These are phyloP conservation scores for Macrocybe gigantea DNA, from an alignment of 768 basidiomycete genomes.

Conservation along the genomic window DNA sequence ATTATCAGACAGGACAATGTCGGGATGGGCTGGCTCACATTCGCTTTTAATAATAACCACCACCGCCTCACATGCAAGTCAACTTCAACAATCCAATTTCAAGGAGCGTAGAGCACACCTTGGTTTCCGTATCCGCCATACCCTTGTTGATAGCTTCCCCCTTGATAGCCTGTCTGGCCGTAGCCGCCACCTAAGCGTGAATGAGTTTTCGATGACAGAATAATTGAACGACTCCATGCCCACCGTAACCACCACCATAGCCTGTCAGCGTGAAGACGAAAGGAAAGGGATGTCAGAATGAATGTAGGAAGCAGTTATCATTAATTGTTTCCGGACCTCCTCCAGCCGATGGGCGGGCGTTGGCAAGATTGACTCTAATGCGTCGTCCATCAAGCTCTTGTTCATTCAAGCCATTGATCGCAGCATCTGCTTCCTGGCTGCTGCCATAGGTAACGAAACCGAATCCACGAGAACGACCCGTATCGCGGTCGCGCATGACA, in stretches of 20 bases:
- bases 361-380: conserved; percentile 84
- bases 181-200: conserved; percentile 18
- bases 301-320: neutral
- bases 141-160: conserved; percentile 14
- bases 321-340: conserved; percentile 24
- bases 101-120: too few relatives aligned
- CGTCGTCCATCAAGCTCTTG: conserved; percentile 90
- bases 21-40: too few relatives aligned
- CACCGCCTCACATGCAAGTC: neutral
- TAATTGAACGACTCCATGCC: neutral
- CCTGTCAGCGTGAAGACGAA: conserved; percentile 5
- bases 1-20: too few relatives aligned
- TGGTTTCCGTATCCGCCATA: conserved; percentile 7
- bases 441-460: conserved; percentile 84
- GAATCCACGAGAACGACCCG: conserved; percentile 94
- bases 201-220: neutral
- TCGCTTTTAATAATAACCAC: too few relatives aligned
- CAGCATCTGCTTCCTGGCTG: conserved; percentile 63
- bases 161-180: conserved; percentile 14
- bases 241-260: conserved; percentile 15
- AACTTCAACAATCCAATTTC: neutral
- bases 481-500: conserved; percentile 98
- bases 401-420: conserved; percentile 78
- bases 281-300: neutral
- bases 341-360: conserved; percentile 54